Percentiles rank a stretch among this genome's conserved stretches.
These are phyloP conservation scores for Tilletiopsis washingtonensis DNA, from an alignment of 1,284 basidiomycete genomes.

Conservation along the genomic window DNA sequence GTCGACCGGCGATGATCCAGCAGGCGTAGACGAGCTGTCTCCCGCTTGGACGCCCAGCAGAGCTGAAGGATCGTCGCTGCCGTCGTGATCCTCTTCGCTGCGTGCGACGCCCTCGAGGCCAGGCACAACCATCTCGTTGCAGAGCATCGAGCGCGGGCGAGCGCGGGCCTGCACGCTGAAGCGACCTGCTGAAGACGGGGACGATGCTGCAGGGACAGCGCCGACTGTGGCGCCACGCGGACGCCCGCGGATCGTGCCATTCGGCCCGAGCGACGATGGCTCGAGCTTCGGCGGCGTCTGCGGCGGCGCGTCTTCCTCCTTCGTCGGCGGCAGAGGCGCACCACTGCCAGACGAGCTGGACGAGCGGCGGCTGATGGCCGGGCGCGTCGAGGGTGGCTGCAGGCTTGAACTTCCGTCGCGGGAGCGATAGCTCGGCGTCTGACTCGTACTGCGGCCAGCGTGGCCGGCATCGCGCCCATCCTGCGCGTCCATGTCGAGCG, in stretches of 20 bases:
- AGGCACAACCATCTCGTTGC: constrained; percentile 26
- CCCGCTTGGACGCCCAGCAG: no score
- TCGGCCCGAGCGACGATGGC: constrained; percentile 6
- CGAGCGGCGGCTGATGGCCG: not conserved
- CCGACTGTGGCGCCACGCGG: constrained; percentile 35
- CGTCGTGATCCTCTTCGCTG: no score
- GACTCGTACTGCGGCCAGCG: no score
- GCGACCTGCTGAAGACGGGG: not conserved
- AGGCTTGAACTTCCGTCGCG: no score
- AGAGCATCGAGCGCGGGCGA: constrained; percentile 25
- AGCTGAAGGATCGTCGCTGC: no score
- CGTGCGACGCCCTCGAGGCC: constrained; percentile 16
- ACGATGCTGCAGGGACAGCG: constrained; percentile 15
- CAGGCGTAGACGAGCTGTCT: no score
- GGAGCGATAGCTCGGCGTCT: no score
- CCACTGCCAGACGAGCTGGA: not conserved
- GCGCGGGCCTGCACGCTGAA: not conserved
- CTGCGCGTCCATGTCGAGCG: no score
- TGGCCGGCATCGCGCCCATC: no score
- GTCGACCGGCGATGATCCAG: no score
- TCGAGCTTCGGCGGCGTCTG: not conserved
- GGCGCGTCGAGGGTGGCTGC: not conserved
- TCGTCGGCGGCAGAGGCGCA: not conserved
- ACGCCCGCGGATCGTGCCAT: constrained; percentile 15
- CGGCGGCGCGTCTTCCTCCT: constrained; percentile 3